These are phyloP conservation scores for Orbilia quercus DNA, from an alignment of 2,329 filamentous ascomycete genomes.

Conservation along the genomic window DNA sequence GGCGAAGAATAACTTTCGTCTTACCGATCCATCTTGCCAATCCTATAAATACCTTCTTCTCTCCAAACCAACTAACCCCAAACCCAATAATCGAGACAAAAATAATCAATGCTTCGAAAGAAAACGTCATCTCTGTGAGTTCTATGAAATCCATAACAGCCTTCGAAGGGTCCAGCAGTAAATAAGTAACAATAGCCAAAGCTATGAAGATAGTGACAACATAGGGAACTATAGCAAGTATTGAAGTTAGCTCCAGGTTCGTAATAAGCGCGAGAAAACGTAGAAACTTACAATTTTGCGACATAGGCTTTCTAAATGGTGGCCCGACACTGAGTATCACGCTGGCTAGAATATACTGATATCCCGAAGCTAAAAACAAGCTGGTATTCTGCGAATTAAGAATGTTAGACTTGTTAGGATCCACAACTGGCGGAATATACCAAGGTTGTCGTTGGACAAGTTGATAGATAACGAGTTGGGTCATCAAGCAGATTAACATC, in stretches of 20 bases:
- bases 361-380: constrained; percentile 89
- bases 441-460: constrained; percentile 82
- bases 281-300: constrained; percentile 76
- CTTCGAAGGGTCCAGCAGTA: constrained; percentile 78
- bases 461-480: constrained; percentile 79
- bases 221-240: constrained; percentile 75
- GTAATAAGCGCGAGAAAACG: constrained; percentile 47
- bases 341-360: constrained; percentile 91
- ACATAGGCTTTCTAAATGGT: constrained; percentile 85
- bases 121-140: constrained; percentile 77
- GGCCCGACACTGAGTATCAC: constrained; percentile 90
- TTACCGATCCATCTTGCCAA: constrained; percentile 76
- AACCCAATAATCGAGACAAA: constrained; percentile 77
- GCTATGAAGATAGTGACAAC: constrained; percentile 78
- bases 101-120: constrained; percentile 80
- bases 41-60: constrained; percentile 76
- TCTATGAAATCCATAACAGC: constrained; percentile 83
- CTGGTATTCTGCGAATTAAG: constrained; percentile 93
- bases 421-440: constrained; percentile 83
- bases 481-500: constrained; percentile 80
- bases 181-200: constrained; percentile 76
- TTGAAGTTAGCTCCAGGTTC: constrained; percentile 51
- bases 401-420: constrained; percentile 83
- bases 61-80: constrained; percentile 74
- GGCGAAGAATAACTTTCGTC: constrained; percentile 69